Base-by-base conservation (phyloP, 345 rosid species). In the Populus alba region DNA sequence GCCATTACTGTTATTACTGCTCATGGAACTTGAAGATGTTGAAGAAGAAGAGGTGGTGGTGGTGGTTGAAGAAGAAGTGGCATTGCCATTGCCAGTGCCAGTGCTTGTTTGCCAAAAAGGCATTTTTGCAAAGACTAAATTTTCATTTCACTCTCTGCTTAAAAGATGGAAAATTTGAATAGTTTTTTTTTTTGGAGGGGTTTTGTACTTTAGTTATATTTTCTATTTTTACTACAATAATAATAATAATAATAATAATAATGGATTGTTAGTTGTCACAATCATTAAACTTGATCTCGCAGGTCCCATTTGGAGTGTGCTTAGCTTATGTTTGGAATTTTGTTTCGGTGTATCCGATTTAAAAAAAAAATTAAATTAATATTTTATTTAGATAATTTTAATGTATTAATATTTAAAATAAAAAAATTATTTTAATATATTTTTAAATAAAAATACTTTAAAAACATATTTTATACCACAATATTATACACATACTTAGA, bases 61-160 rank as follows among this genome's bases (percentile, higher is more conserved):
- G 1, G 87, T 72, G 6, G 89, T 81, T 25, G 90, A 81, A 41
- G 87, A 73, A 20, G 86, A 49, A 0, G 83, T 37, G 51, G 49
- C 53, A 69, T 11, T 59, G 27, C 63, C 63, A 57, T 9, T 57
- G 63, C 63, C 38, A 65, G 0, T 9, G 31, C 33, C 16, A 10
- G 47, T 29, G 2, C 65, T 68, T 11, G 89, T 73, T 74, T 84
- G 92, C 94, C 94, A 90, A 70, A 90, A 87, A 22, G 91, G 90
- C 89, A 88, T 84, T 77, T n/a, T 77, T 88, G 80, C 87, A 69
- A 38, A 83, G 81, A 75, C 79, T 80, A 81, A 35, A 76, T 68
- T 76, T 83, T 88, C 71, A 75, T 80, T 76, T 83, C 86, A 61
- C 72, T 59, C 75, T 77, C 88, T 39, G 80, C 45, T 68, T 85